phyloP scores from a whole-genome alignment of 2,329 filamentous ascomycete genomes.

The Aspergillus pseudoterreus region DNA sequence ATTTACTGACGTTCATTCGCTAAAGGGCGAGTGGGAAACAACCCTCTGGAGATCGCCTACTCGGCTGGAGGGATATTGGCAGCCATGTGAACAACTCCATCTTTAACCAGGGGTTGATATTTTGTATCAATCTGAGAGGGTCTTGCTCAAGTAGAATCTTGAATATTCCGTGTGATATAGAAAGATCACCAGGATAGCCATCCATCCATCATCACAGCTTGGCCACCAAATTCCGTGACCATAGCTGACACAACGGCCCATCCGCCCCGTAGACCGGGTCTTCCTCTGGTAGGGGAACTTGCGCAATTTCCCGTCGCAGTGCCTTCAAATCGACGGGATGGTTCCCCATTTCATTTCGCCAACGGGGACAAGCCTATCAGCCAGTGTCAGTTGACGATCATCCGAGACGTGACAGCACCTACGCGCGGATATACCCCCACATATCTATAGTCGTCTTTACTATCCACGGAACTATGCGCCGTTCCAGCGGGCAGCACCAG shows the following conservation, averaged over 20 bases:
- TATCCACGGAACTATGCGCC: constrained; percentile 3
- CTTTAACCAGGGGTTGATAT: no score
- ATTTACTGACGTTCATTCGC: no score
- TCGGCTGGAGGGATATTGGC: no score
- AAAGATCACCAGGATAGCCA: no score
- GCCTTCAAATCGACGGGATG: not conserved
- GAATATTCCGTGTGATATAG: no score
- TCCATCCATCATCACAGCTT: no score
- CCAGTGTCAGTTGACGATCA: not conserved
- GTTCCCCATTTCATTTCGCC: not conserved
- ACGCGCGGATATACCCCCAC: constrained; percentile 5
- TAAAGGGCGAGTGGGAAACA: no score
- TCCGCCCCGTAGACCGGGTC: not conserved
- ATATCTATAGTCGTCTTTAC: constrained; percentile 1
- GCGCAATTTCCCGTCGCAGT: not conserved
- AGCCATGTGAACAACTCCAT: no score
- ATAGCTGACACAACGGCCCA: not conserved
- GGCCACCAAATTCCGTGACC: not conserved
- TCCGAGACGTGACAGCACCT: not conserved
- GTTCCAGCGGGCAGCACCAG: constrained; percentile 6
- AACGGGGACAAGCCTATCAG: not conserved
- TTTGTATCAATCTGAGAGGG: no score
- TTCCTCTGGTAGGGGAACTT: not conserved
- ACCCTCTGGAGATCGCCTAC: no score
- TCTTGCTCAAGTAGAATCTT: no score